Base-by-base conservation (phyloP, 2,329 filamentous ascomycete species). In the Sclerotinia borealis region DNA sequence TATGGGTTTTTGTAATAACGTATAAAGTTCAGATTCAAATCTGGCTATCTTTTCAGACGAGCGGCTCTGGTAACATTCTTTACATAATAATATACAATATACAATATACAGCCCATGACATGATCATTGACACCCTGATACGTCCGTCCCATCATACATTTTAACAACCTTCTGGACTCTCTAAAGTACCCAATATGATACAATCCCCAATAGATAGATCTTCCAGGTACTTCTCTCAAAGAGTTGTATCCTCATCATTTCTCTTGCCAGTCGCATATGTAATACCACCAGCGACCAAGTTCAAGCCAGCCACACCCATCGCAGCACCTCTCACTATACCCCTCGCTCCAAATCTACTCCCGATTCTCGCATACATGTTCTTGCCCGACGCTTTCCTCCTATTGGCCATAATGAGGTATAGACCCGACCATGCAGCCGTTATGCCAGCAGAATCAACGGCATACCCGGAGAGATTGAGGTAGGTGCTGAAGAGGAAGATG, bases 371-470 rank as follows among this genome's bases (percentile, higher is more conserved):
- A 34, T 62, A 62, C 31, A 70, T 66, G 15, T 58, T 68, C n/a
- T 52, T 58, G 11, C 68, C 72, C 11, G 52, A 59, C 7, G 68
- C 66, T 29, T 67, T 83, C 68, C 87, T 78, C 66, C 87, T 78
- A 63, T 80, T 75, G 3, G 87, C 87, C 15, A 90, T 74, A 19
- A 89, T 72, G n/a, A 87, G 76, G 69, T 89, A 89, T 47, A 88
- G 71, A 0, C 84, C 85, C 37, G 83, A 87, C 84, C 85, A 87
- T 0, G 86, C 85, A 10, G 85, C 84, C 22, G 81, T 85, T 6
- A 87, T 78, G 7, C 86, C 86, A 0, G 86, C 86, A 25, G 80
- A 80, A 70, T 89, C 87, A 55, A 82, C 82, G 72, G 84, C 83
- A 76, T 83, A 88, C 64, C 81, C 80, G 66, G 81, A 80, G 36